A percentile compares a stretch with the other conserved stretches of the same genome.
phyloP scores from a whole-genome alignment of 1,284 basidiomycete genomes.

The Takashimella koratensis region DNA sequence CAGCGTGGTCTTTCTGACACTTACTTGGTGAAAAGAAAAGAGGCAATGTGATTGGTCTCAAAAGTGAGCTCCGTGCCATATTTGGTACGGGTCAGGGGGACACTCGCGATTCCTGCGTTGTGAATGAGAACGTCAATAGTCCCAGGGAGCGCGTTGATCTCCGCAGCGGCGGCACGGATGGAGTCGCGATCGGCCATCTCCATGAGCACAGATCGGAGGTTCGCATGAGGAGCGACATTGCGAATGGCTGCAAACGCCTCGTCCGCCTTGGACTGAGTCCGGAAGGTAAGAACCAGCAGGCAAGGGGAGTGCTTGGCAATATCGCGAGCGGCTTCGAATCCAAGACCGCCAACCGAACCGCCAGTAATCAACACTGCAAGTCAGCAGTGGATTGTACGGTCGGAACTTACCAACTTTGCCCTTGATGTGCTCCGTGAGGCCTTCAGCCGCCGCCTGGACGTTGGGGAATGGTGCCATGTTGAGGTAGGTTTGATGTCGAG shows the following conservation, averaged over 20 bases:
- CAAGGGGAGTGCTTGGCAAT: slow-evolving; percentile 7
- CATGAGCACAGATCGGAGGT: slow-evolving; percentile 2
- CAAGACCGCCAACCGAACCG: no score
- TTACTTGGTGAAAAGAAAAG: slow-evolving; percentile 13
- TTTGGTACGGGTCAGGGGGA: slow-evolving; percentile 1
- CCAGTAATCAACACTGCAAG: no score
- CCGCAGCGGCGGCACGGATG: slow-evolving; percentile 5
- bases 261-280: slow-evolving; percentile 8
- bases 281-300: slow-evolving; percentile 7
- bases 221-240: slow-evolving; percentile 3
- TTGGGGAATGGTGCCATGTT: no score
- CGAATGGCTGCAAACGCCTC: slow-evolving; percentile 4
- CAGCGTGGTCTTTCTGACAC: background rate
- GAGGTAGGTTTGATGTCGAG: no score
- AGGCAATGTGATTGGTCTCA: slow-evolving; percentile 8
- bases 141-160: slow-evolving; percentile 5
- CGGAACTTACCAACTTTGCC: no score
- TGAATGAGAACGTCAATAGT: slow-evolving; percentile 10
- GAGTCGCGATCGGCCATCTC: slow-evolving; percentile 3
- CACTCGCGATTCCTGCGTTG: slow-evolving; percentile 5
- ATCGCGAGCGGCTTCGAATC: slow-evolving; percentile 5
- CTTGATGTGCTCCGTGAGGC: no score
- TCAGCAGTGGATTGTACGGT: no score
- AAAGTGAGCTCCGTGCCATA: slow-evolving; percentile 5
- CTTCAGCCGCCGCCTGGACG: no score